A percentile compares a stretch with the other conserved stretches of the same genome.
phyloP scores from a whole-genome alignment of 805 yeast species.

The Phaffomyces thermotolerans region DNA sequence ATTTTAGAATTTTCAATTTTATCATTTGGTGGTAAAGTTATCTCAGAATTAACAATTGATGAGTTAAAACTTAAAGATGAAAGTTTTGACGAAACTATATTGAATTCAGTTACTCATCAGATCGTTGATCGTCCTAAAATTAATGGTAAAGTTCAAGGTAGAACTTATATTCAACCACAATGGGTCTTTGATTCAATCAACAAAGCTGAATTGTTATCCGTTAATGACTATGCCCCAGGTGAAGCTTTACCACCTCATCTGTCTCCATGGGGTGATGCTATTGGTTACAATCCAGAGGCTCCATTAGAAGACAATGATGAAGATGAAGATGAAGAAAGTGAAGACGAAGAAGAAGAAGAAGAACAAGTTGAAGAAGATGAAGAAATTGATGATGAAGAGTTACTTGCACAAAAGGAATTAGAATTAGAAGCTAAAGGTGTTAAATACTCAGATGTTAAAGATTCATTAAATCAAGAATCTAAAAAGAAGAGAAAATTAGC shows the following conservation, averaged over 20 bases:
- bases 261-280: conserved; percentile 98
- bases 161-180: conserved; percentile 95
- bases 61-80: conserved; percentile 41
- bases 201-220: conserved; percentile 66
- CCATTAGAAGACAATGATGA: conserved; percentile 32
- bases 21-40: conserved; percentile 78
- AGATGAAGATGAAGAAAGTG: conserved; percentile 44
- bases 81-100: conserved; percentile 39
- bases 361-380: conserved; percentile 41
- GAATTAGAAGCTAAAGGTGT: conserved; percentile 90
- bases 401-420: conserved; percentile 67
- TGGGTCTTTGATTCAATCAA: conserved; percentile 94
- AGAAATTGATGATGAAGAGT: conserved; percentile 50
- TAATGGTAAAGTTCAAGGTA: conserved; percentile 70
- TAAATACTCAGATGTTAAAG: conserved; percentile 54
- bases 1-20: conserved; percentile 80
- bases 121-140: conserved; percentile 88
- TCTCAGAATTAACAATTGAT: conserved; percentile 84
- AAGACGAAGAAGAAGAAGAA: conserved; percentile 38
- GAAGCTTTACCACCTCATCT: conserved; percentile 94
- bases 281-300: conserved; percentile 79
- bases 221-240: conserved; percentile 84
- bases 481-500: conserved; percentile 32
- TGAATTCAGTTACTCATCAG: conserved; percentile 80
- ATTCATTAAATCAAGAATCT: conserved; percentile 24